These are phyloP conservation scores for Artomyces pyxidatus DNA, from an alignment of 768 basidiomycete species.

Conservation along the genomic window DNA sequence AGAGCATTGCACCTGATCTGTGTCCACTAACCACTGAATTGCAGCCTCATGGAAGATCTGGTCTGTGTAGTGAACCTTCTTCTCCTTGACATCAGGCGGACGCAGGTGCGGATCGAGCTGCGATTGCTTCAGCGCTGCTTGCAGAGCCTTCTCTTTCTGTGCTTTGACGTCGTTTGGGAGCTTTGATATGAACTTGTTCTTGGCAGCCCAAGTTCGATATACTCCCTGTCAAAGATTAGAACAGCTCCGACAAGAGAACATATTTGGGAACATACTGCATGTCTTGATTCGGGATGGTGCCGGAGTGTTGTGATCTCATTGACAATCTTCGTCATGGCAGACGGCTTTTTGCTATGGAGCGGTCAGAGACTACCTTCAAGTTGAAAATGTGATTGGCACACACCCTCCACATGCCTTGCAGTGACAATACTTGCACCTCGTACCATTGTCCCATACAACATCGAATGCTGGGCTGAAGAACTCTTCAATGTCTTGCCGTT, in stretches of 20 bases:
- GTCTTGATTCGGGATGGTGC: neutral
- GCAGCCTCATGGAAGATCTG: conserved; percentile 22
- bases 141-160: neutral
- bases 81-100: neutral
- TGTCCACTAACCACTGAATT: conserved; percentile 31
- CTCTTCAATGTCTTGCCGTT: neutral
- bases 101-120: neutral
- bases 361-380: too few relatives aligned
- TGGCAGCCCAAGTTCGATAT: neutral
- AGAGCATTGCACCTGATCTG: conserved; percentile 27
- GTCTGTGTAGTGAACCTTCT: conserved; percentile 24
- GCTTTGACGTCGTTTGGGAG: neutral
- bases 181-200: neutral
- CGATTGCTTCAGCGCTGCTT: neutral
- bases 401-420: neutral
- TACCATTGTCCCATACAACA: neutral
- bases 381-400: too few relatives aligned
- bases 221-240: neutral
- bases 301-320: neutral
- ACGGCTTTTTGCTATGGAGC: too few relatives aligned
- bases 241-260: neutral
- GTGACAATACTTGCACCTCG: neutral
- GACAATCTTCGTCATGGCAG: neutral
- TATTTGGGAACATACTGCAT: neutral
- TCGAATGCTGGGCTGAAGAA: neutral